Evolutionary conservation across 352 stramenopile species (phyloP).

Genomic region (Albugo laibachii): DNA sequence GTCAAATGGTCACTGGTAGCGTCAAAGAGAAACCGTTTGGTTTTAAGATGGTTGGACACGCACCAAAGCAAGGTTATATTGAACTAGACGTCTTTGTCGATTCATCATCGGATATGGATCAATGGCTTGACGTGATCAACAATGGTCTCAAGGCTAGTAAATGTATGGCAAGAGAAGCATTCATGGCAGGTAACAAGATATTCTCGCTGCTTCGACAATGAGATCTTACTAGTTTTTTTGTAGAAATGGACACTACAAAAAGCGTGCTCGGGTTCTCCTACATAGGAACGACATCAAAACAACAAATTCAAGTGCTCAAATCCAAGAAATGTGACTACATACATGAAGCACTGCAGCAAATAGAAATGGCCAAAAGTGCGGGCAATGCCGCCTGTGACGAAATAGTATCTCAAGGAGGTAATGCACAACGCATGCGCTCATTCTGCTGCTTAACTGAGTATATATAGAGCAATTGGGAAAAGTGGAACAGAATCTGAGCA

Average conservation of each 20-base stretch:
- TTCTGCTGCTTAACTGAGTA: neutral
- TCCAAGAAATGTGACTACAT: conserved; percentile 42
- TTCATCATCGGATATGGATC: conserved; percentile 28
- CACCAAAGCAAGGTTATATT: conserved; percentile 45
- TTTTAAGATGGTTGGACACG: conserved; percentile 73
- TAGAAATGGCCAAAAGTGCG: conserved; percentile 48
- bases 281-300: conserved; percentile 19
- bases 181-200: neutral
- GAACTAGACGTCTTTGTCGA: conserved; percentile 71
- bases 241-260: conserved; percentile 6
- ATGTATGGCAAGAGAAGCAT: conserved; percentile 16
- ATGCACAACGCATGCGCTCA: neutral
- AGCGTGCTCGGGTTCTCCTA: conserved; percentile 14
- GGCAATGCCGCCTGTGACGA: conserved; percentile 46
- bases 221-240: neutral
- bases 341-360: conserved; percentile 43
- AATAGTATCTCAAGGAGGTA: conserved; percentile 43
- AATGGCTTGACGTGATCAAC: conserved; percentile 63
- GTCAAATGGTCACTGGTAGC: conserved; percentile 20
- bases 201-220: too few species aligned
- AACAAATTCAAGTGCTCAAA: conserved; percentile 45
- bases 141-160: conserved; percentile 40
- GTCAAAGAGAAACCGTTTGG: conserved; percentile 47
- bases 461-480: conserved; percentile 42
- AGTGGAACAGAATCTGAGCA: conserved; percentile 34